Percentiles rank a stretch among this genome's conserved stretches.
Evolutionary conservation across 208 protist species (phyloP).

Genomic region (Leishmania major): DNA sequence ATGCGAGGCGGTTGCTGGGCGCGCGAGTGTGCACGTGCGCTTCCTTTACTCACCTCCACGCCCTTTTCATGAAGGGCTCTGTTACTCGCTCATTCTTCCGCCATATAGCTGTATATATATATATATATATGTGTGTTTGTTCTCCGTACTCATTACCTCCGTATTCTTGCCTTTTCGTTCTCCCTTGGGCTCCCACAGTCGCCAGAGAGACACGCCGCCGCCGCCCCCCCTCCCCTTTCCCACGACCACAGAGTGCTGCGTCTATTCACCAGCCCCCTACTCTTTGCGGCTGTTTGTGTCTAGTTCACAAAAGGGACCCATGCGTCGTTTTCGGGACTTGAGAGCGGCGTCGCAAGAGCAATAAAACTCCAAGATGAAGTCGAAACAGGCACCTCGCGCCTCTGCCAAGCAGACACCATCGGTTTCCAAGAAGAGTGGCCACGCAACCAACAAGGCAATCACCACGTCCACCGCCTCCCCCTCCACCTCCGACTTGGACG

Average conservation of each 20-base stretch:
- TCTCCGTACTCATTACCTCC: background rate
- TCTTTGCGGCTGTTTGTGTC: background rate
- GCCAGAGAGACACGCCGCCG: background rate
- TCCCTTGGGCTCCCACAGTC: background rate
- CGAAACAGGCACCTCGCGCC: conserved; percentile 8
- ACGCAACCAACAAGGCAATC: background rate
- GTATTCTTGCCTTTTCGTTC: background rate
- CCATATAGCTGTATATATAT: background rate
- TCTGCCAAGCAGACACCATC: conserved; percentile 14
- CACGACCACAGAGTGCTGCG: background rate
- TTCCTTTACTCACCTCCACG: background rate
- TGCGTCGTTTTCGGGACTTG: background rate
- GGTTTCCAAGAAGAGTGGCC: background rate
- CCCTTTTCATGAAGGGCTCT: background rate
- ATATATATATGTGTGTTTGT: background rate
- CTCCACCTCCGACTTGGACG: conserved; percentile 14
- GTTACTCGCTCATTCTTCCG: background rate
- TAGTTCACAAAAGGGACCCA: background rate
- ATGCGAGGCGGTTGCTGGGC: background rate
- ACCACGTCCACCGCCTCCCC: background rate
- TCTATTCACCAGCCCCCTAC: background rate
- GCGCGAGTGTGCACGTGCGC: background rate
- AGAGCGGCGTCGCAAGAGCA: background rate
- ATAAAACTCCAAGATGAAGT: conserved; percentile 7
- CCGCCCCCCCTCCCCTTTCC: background rate